phyloP scores from a whole-genome alignment of 805 yeast species.

The Candida xiaguanensis region DNA sequence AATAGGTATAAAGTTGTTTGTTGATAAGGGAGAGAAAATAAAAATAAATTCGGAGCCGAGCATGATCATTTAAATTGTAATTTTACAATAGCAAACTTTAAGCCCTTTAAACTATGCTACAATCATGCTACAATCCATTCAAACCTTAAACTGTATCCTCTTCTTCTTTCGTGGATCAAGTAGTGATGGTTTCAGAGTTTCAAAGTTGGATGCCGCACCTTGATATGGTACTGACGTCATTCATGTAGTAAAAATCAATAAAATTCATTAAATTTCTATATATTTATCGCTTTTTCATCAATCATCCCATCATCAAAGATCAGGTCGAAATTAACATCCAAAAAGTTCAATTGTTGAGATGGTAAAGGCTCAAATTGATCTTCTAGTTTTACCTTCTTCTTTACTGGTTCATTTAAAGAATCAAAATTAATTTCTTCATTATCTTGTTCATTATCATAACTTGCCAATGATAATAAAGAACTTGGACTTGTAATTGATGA shows the following conservation, averaged over 20 bases:
- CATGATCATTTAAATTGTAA: background rate
- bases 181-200: too few species aligned
- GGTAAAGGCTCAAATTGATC: background rate
- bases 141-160: too few species aligned
- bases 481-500: conserved; percentile 31
- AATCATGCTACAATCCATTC: too few species aligned
- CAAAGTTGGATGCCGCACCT: too few species aligned
- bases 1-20: conserved; percentile 1
- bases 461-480: conserved; percentile 31
- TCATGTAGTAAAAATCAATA: too few species aligned
- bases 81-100: background rate
- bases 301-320: conserved; percentile 16
- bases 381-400: conserved; percentile 1
- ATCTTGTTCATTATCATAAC: conserved; percentile 21
- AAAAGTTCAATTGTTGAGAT: conserved; percentile 4
- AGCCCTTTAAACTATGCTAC: too few species aligned
- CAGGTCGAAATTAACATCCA: conserved; percentile 16
- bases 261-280: too few species aligned
- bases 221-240: too few species aligned
- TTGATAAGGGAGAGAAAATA: background rate
- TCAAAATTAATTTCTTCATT: background rate
- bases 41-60: conserved; percentile 1
- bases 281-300: conserved; percentile 16
- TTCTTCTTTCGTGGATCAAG: too few species aligned
- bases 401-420: conserved; percentile 1